Percentiles rank a stretch among this genome's conserved stretches.
phyloP scores from a whole-genome alignment of 78 protist genomes.

The Dictyostelium citrinum region DNA sequence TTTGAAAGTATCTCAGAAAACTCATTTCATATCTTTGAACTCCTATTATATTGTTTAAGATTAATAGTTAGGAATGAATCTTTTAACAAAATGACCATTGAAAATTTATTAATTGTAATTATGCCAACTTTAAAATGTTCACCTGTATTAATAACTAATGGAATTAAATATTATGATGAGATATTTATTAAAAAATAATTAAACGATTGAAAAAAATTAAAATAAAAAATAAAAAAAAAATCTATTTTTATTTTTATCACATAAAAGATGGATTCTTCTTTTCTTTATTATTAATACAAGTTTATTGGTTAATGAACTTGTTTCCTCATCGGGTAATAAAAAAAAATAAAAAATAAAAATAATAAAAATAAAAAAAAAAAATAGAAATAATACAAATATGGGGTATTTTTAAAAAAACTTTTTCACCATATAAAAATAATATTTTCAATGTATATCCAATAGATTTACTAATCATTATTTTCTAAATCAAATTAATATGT shows the following conservation, averaged over 20 bases:
- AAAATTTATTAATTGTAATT: constrained; percentile 42
- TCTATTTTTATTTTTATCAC: no score
- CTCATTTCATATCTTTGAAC: background rate
- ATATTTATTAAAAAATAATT: constrained; percentile 64
- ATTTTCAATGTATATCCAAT: background rate
- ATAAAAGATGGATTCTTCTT: background rate
- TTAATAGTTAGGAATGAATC: background rate
- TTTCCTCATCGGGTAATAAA: background rate
- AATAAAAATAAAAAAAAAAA: no score
- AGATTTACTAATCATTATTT: background rate
- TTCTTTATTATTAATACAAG: background rate
- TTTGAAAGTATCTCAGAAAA: constrained; percentile 42
- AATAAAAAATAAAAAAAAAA: background rate
- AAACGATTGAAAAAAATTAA: background rate
- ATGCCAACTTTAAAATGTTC: constrained; percentile 46
- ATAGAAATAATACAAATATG: no score
- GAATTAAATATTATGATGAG: constrained; percentile 79
- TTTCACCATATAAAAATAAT: background rate
- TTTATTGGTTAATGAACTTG: background rate
- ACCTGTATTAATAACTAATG: constrained; percentile 56
- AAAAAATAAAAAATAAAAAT: background rate
- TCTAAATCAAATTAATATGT: background rate
- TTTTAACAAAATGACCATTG: constrained; percentile 51
- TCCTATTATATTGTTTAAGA: background rate
- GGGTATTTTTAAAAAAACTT: no score